Evolutionary conservation across 306 rosid genomes (phyloP), one percentile per base, ranked within the genome.

Genomic region (Dalbergia cultrata): DNA sequence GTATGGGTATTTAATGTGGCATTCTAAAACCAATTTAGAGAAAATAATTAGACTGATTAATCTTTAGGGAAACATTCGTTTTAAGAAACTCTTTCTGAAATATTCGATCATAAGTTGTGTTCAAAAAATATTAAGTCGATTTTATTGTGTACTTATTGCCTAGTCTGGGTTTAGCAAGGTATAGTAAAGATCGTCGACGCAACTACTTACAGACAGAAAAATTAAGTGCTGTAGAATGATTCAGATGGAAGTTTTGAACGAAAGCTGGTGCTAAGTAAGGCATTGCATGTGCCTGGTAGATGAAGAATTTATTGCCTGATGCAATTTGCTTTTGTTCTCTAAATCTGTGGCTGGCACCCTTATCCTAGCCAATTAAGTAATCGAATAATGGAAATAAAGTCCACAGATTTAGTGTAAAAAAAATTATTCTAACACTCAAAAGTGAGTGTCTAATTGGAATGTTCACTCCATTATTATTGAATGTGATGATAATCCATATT

Each of bases 261-360:
- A 65, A 58, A 52, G 78, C 19, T 69, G 82, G 77, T 71, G 68
- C 45, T 62, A 70, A 43, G 61, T 17, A 64, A 16, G 8, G 76
- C 78, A 37, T 45, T 75, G 83, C 91, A 90, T 71, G 92, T 90
- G 92, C 88, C 8, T 22, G 88, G 91, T 82, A 77, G 91, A 83
- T 88, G 90, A 61, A 87, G 78, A 86, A 83, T 80, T 90, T 77
- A 90, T 56, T 87, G 87, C 59, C 3, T 1, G 59, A 69, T 82
- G 78, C 75, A 64, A 49, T 34, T 68, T 13, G 11, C n/a, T 76
- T 75, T 13, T 79, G 44, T 71, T 39, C 19, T 77, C 13, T 34
- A 47, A 78, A 45, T 75, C 52, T 57, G 8, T 67, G 44, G 84
- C 67, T 41, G 81, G 83, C 83, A 82, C 60, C 72, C 76, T 37